Percentiles rank a stretch among this genome's conserved stretches.
phyloP scores from a whole-genome alignment of 1,139 yeast species.

The Diutina catenulata region DNA sequence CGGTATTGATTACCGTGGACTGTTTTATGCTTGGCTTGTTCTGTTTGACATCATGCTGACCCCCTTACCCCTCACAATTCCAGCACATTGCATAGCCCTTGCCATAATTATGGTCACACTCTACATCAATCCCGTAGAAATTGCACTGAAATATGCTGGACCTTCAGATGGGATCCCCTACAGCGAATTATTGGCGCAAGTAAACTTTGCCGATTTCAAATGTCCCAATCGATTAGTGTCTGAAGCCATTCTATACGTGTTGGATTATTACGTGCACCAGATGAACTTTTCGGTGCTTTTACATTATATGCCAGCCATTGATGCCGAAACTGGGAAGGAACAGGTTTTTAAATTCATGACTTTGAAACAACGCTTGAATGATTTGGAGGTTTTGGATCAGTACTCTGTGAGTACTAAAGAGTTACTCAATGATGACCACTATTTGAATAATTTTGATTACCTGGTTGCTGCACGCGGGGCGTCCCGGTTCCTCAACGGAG shows the following conservation, averaged over 20 bases:
- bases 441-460: slow-evolving; percentile 38
- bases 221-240: slow-evolving; percentile 43
- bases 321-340: slow-evolving; percentile 28
- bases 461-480: slow-evolving; percentile 34
- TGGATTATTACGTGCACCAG: slow-evolving; percentile 50
- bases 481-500: slow-evolving; percentile 44
- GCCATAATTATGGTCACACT: slow-evolving; percentile 41
- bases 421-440: slow-evolving; percentile 32
- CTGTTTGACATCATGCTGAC: slow-evolving; percentile 67
- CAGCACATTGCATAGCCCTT: slow-evolving; percentile 73
- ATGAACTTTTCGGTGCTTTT: slow-evolving; percentile 20
- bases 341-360: slow-evolving; percentile 38
- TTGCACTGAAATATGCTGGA: slow-evolving; percentile 12
- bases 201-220: slow-evolving; percentile 27
- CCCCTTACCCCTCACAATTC: slow-evolving; percentile 56
- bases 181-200: slow-evolving; percentile 16
- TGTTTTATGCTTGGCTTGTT: slow-evolving; percentile 62
- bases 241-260: slow-evolving; percentile 48
- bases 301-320: slow-evolving; percentile 17
- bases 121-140: slow-evolving; percentile 28
- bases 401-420: slow-evolving; percentile 26
- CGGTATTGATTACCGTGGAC: slow-evolving; percentile 30
- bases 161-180: too few species aligned
- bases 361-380: slow-evolving; percentile 32
- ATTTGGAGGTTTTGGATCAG: slow-evolving; percentile 26